Evolutionary conservation across 2,329 filamentous ascomycete species (phyloP).

Genomic region (Monosporascus sp.): DNA sequence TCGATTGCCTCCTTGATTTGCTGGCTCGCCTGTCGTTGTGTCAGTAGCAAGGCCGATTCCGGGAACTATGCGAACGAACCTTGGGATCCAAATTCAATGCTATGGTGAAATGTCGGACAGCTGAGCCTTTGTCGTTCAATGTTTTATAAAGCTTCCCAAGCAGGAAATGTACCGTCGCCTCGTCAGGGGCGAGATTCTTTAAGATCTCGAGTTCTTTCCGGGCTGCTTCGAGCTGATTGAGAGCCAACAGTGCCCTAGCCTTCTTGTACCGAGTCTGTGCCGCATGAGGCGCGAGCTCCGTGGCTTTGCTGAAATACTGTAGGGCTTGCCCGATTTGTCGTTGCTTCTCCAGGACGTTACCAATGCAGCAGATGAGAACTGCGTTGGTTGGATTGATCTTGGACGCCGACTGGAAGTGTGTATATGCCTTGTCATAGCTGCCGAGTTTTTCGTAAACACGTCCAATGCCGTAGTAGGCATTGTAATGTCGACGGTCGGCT

Average conservation of each 20-base stretch:
- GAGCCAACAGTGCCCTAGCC: conserved; percentile 76
- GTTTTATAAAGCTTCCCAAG: conserved; percentile 78
- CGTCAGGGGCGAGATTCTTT: conserved; percentile 87
- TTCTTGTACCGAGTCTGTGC: conserved; percentile 90
- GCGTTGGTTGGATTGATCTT: conserved; percentile 91
- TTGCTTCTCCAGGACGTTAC: conserved; percentile 82
- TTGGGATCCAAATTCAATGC: conserved; percentile 95
- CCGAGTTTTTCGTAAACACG: conserved; percentile 85
- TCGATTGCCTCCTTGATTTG: conserved; percentile 98
- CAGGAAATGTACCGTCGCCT: conserved; percentile 93
- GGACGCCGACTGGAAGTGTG: conserved; percentile 84
- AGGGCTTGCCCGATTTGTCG: conserved; percentile 77
- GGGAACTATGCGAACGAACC: conserved; percentile 46
- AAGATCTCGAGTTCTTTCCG: conserved; percentile 80
- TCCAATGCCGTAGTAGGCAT: conserved; percentile 91
- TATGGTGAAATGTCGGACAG: conserved; percentile 92
- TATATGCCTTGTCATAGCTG: conserved; percentile 84
- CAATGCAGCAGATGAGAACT: conserved; percentile 88
- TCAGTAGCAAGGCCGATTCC: background rate
- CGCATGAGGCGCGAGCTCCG: conserved; percentile 73
- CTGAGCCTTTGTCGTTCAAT: conserved; percentile 67
- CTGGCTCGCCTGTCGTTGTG: conserved; percentile 64
- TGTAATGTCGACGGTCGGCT: conserved; percentile 87
- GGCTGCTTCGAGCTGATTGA: conserved; percentile 66
- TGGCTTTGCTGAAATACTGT: conserved; percentile 75